Evolutionary conservation across 139 green algal genomes (phyloP), one percentile per base, ranked within the genome.

Genomic region (Volvox africanus): DNA sequence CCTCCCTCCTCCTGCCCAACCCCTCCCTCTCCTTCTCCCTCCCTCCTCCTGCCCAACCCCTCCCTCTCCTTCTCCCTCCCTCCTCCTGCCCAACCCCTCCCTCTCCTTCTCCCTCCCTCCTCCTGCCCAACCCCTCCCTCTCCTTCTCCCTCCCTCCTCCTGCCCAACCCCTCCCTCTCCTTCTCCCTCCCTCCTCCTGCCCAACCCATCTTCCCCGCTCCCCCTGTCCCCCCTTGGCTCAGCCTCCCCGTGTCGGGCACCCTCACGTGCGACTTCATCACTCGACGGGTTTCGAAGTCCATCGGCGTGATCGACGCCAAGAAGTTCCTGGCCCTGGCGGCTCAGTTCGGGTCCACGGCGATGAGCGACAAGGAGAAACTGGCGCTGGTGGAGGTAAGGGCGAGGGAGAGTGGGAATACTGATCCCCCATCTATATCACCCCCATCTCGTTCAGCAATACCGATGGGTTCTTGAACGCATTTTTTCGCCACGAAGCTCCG

Each of bases 291-390:
- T 16, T 75, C 30, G 79, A 93, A 93, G 61, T 36, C 83, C 21
- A 85, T 93, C 65, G 78, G 44, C 17, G 88, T 92, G 62, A 91
- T 88, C 78, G 68, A 94, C 37, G 37, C 86, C 67, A 93, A 93
- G 80, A 93, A 92, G 77, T 84, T 92, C 67, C 61, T 89, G 61
- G 92, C 93, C 0, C 88, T 96, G 80, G 79, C 87, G n/a, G 67
- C 67, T 11, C 94, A 96, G 92, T 92, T 96, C 33, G 77, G 65
- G 6, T 37, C 44, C 13, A 78, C 32, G 1, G 83, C 76, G 36
- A 96, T 95, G 92, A 81, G 76, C 28, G 94, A 96, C 89, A 90
- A 89, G 30, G 95, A 97, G 89, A 92, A 94, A 78, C 83, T 96
- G 24, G 86, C 86, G n/a, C 92, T 97, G 82, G 93, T 97, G 36